Evolutionary conservation across 2,329 filamentous ascomycete species (phyloP).

Genomic region (Phaeosphaeria sp.): DNA sequence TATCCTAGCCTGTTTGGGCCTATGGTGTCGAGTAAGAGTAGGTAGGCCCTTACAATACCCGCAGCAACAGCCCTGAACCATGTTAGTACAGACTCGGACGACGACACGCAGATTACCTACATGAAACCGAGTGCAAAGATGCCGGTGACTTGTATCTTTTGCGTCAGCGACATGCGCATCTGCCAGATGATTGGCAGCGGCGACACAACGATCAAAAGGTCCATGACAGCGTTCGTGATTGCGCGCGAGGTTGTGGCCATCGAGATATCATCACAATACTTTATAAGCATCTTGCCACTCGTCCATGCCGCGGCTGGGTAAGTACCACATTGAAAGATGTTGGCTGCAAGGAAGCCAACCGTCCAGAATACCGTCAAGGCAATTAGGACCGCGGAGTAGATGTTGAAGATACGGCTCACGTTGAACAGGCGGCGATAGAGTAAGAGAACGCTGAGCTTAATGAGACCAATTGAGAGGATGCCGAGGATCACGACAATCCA

Average conservation of each 20-base stretch:
- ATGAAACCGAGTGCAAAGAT: constrained; percentile 12
- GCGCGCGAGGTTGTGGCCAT: constrained; percentile 1
- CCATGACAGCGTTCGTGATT: constrained; percentile 7
- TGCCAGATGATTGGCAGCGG: constrained; percentile 12
- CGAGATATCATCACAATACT: constrained; percentile 6
- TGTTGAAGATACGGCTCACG: constrained; percentile 9
- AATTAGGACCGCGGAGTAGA: constrained; percentile 4
- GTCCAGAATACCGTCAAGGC: constrained; percentile 3
- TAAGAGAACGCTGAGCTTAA: constrained; percentile 12
- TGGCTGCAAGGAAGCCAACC: constrained; percentile 5
- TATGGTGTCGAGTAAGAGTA: constrained; percentile 7
- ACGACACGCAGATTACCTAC: background rate
- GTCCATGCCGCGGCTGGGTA: constrained; percentile 8
- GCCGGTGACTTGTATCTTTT: constrained; percentile 7
- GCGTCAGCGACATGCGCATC: constrained; percentile 3
- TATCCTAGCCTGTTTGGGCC: background rate
- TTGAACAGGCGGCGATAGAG: constrained; percentile 9
- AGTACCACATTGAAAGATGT: constrained; percentile 9
- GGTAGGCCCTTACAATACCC: constrained; percentile 4
- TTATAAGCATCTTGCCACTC: constrained; percentile 1
- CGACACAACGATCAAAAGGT: constrained; percentile 7
- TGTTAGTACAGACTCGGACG: background rate
- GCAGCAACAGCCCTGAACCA: background rate
- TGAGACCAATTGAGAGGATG: constrained; percentile 7
- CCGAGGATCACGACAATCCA: constrained; percentile 9